These are phyloP conservation scores for Sphagnum contortum DNA, from an alignment of 225 moss, liverwort and hornwort species.

Conservation along the genomic window DNA sequence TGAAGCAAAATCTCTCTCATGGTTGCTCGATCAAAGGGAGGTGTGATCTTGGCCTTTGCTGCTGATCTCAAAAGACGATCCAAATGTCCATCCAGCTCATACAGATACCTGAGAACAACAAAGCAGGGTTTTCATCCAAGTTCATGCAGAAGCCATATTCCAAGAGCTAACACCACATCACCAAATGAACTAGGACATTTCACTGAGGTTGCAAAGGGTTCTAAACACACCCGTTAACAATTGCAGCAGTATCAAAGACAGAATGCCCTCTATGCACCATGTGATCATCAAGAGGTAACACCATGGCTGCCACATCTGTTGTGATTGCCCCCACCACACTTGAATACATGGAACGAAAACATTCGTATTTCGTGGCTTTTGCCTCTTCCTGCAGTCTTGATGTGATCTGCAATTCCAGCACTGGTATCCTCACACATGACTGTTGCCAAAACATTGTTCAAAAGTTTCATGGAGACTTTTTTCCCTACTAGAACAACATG, in stretches of 20 bases:
- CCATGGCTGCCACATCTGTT: constrained; percentile 80
- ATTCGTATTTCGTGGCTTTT: constrained; percentile 23
- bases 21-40: constrained; percentile 54
- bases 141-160: not conserved
- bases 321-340: constrained; percentile 88
- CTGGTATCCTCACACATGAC: not conserved
- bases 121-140: not conserved
- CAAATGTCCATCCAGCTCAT: constrained; percentile 88
- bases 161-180: not conserved
- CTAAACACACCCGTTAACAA: constrained; percentile 44
- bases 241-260: constrained; percentile 73
- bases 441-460: not conserved
- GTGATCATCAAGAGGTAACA: constrained; percentile 91
- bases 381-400: constrained; percentile 44
- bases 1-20: constrained; percentile 73
- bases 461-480: too few relatives aligned
- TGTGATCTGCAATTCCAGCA: constrained; percentile 36
- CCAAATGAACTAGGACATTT: too few relatives aligned
- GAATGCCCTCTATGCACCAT: constrained; percentile 96
- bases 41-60: constrained; percentile 61
- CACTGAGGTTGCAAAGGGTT: too few relatives aligned
- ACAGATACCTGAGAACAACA: constrained; percentile 46
- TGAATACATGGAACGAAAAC: constrained; percentile 82
- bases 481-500: too few relatives aligned
- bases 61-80: constrained; percentile 80